phyloP scores from a whole-genome alignment of 2,329 filamentous ascomycete genomes.

The Xylariaceae sp. region DNA sequence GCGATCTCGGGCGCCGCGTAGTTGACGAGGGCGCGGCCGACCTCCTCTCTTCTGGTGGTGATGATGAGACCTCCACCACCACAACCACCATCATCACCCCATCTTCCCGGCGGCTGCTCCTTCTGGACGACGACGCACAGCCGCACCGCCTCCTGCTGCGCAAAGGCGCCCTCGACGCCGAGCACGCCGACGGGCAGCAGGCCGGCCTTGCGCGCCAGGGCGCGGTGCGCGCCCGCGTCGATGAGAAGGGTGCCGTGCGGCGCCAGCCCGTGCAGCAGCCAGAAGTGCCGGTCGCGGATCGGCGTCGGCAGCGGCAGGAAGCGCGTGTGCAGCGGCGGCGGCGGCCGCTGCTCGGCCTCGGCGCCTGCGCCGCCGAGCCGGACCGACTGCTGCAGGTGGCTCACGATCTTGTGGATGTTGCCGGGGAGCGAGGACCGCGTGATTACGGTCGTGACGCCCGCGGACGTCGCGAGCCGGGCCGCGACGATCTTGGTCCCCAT shows the following conservation, averaged over 20 bases:
- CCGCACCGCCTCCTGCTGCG: slow-evolving; percentile 85
- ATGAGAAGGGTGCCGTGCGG: slow-evolving; percentile 91
- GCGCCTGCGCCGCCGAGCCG: no score
- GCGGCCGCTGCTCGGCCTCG: slow-evolving; percentile 25
- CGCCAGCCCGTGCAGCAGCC: slow-evolving; percentile 86
- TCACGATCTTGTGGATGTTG: slow-evolving; percentile 82
- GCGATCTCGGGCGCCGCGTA: slow-evolving; percentile 81
- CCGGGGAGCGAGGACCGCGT: slow-evolving; percentile 88
- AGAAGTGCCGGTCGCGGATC: slow-evolving; percentile 91
- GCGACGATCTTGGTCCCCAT: slow-evolving; percentile 98
- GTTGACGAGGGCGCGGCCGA: slow-evolving; percentile 85
- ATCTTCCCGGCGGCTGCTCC: slow-evolving; percentile 40
- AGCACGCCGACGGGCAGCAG: slow-evolving; percentile 87
- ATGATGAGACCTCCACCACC: no score
- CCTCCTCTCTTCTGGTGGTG: no score
- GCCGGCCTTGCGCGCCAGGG: slow-evolving; percentile 74
- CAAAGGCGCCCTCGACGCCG: slow-evolving; percentile 80
- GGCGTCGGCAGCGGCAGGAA: slow-evolving; percentile 81
- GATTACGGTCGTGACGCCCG: slow-evolving; percentile 92
- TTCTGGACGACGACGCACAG: slow-evolving; percentile 68
- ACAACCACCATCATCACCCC: no score
- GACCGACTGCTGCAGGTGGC: slow-evolving; percentile 74
- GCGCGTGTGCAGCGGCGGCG: slow-evolving; percentile 75
- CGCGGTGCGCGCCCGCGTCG: slow-evolving; percentile 78
- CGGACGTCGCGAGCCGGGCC: slow-evolving; percentile 83